phyloP scores from a whole-genome alignment of 2,329 filamentous ascomycete genomes.

The Didymella glomerata region DNA sequence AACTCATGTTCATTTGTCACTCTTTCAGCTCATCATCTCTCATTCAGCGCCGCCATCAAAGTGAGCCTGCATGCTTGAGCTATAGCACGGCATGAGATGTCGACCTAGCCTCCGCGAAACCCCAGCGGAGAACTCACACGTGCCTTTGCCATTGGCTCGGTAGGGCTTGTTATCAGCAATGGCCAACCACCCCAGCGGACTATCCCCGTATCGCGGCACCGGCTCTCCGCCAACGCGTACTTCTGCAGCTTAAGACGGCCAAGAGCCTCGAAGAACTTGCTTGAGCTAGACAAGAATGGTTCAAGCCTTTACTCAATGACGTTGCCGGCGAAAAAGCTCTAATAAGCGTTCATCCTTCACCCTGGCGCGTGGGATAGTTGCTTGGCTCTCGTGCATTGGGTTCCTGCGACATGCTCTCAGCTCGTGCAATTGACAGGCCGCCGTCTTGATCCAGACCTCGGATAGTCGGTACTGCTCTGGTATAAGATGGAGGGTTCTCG shows the following conservation, averaged over 20 bases:
- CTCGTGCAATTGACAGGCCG: conserved; percentile 2
- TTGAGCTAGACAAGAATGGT: conserved; percentile 16
- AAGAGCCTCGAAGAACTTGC: conserved; percentile 8
- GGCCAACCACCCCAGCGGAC: conserved; percentile 7
- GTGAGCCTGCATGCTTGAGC: not conserved
- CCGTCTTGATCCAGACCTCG: not conserved
- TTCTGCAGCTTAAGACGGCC: conserved; percentile 13
- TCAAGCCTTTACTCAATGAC: conserved; percentile 15
- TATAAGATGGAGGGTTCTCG: conserved; percentile 16
- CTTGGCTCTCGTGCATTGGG: conserved; percentile 14
- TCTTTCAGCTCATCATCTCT: not conserved
- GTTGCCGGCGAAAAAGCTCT: conserved; percentile 9
- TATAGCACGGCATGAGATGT: not conserved
- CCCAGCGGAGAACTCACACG: conserved; percentile 12
- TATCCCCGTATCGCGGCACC: conserved; percentile 5
- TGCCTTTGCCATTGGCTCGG: conserved; percentile 18
- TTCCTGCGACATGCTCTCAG: conserved; percentile 4
- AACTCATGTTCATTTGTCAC: not conserved
- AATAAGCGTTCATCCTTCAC: conserved; percentile 11
- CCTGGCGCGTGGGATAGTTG: conserved; percentile 17
- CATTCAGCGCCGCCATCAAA: not conserved
- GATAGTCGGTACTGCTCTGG: not conserved
- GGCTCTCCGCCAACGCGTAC: conserved; percentile 9
- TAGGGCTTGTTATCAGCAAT: conserved; percentile 14
- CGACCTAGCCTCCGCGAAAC: not conserved